Evolutionary conservation across 768 basidiomycete genomes (phyloP), one percentile per base, ranked within the genome.

Genomic region (Auricularia sp.): DNA sequence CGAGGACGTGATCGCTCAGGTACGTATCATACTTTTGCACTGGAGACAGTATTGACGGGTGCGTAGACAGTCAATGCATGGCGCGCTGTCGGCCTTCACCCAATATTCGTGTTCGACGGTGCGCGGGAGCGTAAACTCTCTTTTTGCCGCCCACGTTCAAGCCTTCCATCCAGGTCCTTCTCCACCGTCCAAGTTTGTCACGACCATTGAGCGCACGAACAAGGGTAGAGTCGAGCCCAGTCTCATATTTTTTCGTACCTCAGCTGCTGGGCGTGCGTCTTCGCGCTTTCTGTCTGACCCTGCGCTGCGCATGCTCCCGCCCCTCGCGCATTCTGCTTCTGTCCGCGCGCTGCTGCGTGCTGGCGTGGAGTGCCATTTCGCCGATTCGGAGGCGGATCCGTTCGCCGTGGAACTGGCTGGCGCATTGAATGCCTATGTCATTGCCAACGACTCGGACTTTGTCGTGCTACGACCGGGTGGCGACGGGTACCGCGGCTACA

Each of bases 101-200:
- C 90, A 5, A 79, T 83, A 69, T 88, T 93, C 68, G 91, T 93
- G 5, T 93, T 93, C 68, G 91, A 93, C 71, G 91, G 91, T 92
- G 67, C 64, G 81, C 18, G 21, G 2, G 29, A 29, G 29, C 29
- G 29, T 29, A 29, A 29, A 29, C n/a, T 11, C 16, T 39, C 11
- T 21, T 54, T 51, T 7, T 35, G 36, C 18, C 21, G 29, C n/a
- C 39, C 47, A n/a, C 12, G 29, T 35, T 60, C 29, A 56, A 1
- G 54, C 14, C 61, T 60, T 33, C 29, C 8, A 7, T 42, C 39
- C 64, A 93, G 91, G 91, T 29, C 79, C 90, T 36, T 81, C 78
- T 61, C 88, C 90, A 0, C 75, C 77, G n/a, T 74, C 90, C 62
- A 93, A 93, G 74, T 87, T 90, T 67, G 77, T 83, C 5, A 91